Conservation (phyloP, 345 rosid species). For the Eucalyptus sp. region DNA sequence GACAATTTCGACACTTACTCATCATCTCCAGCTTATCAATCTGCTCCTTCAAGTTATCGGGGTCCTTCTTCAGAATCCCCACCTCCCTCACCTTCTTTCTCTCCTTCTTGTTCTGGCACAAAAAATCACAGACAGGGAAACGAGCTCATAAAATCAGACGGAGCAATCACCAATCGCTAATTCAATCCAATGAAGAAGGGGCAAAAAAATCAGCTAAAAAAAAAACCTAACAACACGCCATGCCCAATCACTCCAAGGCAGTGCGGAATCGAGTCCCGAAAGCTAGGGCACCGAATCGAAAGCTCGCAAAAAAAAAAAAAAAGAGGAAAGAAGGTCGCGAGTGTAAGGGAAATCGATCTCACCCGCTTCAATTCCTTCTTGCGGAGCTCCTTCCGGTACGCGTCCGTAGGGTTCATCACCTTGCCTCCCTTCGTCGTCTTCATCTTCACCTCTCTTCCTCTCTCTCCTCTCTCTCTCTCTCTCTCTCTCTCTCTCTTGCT, state of each 20-base stretch:
- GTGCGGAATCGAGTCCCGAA: neutral
- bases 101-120: slow-evolving; percentile 87
- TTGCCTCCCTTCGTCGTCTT: slow-evolving; percentile 99
- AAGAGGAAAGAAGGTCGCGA: neutral
- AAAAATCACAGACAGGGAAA: neutral
- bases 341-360: neutral
- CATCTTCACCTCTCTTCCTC: slow-evolving; percentile 16
- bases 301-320: neutral
- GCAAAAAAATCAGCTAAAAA: neutral
- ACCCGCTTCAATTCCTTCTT: slow-evolving; percentile 91
- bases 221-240: neutral
- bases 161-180: too few relatives aligned
- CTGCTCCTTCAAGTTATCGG: slow-evolving; percentile 79
- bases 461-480: neutral
- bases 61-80: slow-evolving; percentile 96
- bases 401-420: slow-evolving; percentile 99
- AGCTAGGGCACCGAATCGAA: neutral
- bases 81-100: slow-evolving; percentile 98
- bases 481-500: neutral
- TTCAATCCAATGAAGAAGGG: neutral
- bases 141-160: neutral
- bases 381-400: slow-evolving; percentile 93
- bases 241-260: neutral
- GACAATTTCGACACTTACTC: slow-evolving; percentile 38
- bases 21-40: slow-evolving; percentile 83